phyloP scores from a whole-genome alignment of 768 basidiomycete species.

The Suillus variegatus region DNA sequence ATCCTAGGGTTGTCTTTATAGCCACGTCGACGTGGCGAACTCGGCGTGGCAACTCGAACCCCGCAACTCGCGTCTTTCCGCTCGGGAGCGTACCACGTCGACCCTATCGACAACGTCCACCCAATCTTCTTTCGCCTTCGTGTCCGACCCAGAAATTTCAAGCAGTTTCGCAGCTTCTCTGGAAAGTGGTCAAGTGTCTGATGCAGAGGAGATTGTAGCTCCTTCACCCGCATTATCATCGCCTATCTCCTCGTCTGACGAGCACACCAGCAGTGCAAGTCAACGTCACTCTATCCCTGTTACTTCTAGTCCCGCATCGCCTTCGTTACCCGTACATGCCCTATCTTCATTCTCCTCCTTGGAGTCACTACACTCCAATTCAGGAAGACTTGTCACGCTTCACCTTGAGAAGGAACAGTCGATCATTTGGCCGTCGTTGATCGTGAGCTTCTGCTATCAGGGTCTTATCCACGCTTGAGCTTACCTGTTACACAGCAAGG shows the following conservation, averaged over 20 bases:
- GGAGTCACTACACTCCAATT: slow-evolving; percentile 62
- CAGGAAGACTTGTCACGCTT: slow-evolving; percentile 72
- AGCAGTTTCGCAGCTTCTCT: slow-evolving; percentile 84
- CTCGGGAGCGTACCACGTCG: slow-evolving; percentile 74
- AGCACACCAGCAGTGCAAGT: slow-evolving; percentile 28
- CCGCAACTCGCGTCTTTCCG: slow-evolving; percentile 41
- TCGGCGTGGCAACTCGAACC: slow-evolving; percentile 84
- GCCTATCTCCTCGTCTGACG: slow-evolving; percentile 62
- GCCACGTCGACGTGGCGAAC: slow-evolving; percentile 60
- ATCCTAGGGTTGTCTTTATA: slow-evolving; percentile 70
- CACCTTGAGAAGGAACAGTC: slow-evolving; percentile 81
- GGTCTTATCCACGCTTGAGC: neutral
- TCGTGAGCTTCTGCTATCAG: slow-evolving; percentile 37
- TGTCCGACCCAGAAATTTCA: slow-evolving; percentile 84
- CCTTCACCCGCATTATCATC: slow-evolving; percentile 64
- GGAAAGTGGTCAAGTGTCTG: slow-evolving; percentile 72
- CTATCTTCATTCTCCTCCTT: slow-evolving; percentile 79
- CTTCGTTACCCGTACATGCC: slow-evolving; percentile 52
- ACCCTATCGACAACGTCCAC: slow-evolving; percentile 75
- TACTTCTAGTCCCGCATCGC: slow-evolving; percentile 57
- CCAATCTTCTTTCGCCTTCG: slow-evolving; percentile 77
- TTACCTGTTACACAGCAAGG: slow-evolving; percentile 29
- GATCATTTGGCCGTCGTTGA: slow-evolving; percentile 80
- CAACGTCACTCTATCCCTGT: slow-evolving; percentile 26
- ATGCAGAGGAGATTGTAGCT: slow-evolving; percentile 60